Conservation (phyloP, 805 yeast species). For the Ogataea methanolica region DNA sequence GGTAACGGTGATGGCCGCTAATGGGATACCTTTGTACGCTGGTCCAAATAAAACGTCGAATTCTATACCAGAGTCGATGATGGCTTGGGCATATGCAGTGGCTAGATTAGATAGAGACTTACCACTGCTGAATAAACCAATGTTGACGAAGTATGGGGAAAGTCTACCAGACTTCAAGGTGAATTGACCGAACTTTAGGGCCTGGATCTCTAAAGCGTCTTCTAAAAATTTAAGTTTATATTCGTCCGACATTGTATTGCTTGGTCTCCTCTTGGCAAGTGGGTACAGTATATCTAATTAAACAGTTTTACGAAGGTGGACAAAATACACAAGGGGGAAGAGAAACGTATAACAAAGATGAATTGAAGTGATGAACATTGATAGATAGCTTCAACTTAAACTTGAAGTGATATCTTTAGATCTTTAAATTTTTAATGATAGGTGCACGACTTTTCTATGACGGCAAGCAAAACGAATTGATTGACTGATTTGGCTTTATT, state of each 20-base stretch:
- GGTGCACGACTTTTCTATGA: neutral
- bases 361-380: neutral
- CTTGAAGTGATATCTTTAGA: no score
- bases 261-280: neutral
- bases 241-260: slow-evolving; percentile 6
- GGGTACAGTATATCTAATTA: no score
- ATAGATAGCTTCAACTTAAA: neutral
- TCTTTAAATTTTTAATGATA: no score
- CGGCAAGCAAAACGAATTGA: neutral
- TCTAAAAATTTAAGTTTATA: slow-evolving; percentile 54
- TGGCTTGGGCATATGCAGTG: slow-evolving; percentile 83
- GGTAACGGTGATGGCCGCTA: slow-evolving; percentile 89
- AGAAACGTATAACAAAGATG: neutral
- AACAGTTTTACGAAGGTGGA: neutral
- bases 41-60: slow-evolving; percentile 95
- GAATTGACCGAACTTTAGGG: slow-evolving; percentile 83
- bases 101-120: slow-evolving; percentile 75
- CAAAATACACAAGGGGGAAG: neutral
- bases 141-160: slow-evolving; percentile 95
- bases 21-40: slow-evolving; percentile 95
- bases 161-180: slow-evolving; percentile 87
- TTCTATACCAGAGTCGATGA: slow-evolving; percentile 72
- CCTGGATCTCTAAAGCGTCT: slow-evolving; percentile 74
- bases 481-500: no score
- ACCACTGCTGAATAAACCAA: slow-evolving; percentile 87